Percentiles rank a stretch among this genome's conserved stretches.
These are phyloP conservation scores for Rhinocladiella mackenziei DNA, from an alignment of 2,329 filamentous ascomycete species.

Conservation along the genomic window DNA sequence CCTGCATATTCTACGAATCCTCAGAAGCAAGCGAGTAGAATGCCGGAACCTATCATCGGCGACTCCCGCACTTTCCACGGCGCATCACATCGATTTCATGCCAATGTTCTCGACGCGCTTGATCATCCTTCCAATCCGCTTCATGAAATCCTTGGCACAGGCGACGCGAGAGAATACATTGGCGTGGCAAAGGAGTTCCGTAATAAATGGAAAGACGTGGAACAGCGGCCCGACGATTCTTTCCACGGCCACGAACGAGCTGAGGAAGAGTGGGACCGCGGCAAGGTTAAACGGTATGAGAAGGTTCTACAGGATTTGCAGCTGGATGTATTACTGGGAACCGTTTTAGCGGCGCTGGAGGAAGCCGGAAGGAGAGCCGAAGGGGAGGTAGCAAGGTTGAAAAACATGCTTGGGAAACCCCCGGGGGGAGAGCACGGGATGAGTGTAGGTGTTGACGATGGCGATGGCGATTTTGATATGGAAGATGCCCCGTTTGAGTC, in stretches of 20 bases:
- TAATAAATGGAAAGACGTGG: conserved; percentile 61
- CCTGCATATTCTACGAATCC: no score
- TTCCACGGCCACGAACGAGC: conserved; percentile 23
- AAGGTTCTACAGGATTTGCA: conserved; percentile 57
- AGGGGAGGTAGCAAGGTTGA: conserved; percentile 38
- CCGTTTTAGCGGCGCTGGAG: conserved; percentile 58
- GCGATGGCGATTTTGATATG: conserved; percentile 10
- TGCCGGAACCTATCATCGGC: conserved; percentile 22
- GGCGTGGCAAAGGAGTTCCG: conserved; percentile 64
- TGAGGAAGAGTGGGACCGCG: conserved; percentile 29
- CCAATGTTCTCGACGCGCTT: conserved; percentile 63
- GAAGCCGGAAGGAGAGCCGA: conserved; percentile 53
- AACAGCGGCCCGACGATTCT: conserved; percentile 20
- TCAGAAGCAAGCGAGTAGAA: conserved; percentile 1
- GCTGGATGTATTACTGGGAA: conserved; percentile 55
- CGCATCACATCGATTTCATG: conserved; percentile 58
- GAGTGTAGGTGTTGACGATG: background rate
- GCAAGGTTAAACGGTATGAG: conserved; percentile 30
- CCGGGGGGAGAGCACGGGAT: background rate
- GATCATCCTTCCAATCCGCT: conserved; percentile 57
- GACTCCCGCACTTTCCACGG: conserved; percentile 27
- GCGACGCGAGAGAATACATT: conserved; percentile 56
- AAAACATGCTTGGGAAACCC: conserved; percentile 6
- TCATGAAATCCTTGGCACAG: conserved; percentile 51
- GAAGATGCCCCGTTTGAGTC: conserved; percentile 15